These are phyloP conservation scores for Malassezia vespertilionis DNA, from an alignment of 1,284 basidiomycete species.

Conservation along the genomic window DNA sequence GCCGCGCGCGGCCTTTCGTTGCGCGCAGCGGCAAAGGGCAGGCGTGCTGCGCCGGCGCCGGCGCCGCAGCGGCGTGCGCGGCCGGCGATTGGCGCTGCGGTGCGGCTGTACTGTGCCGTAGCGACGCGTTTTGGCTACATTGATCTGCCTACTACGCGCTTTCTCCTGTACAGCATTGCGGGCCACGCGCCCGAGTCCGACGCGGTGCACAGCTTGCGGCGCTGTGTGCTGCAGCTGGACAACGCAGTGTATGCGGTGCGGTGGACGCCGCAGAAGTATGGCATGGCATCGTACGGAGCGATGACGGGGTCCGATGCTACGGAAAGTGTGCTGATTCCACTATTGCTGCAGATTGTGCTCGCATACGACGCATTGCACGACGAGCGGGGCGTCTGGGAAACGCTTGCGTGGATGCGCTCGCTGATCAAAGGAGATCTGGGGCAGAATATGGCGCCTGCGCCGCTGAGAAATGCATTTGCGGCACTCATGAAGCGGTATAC, in stretches of 20 bases:
- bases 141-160: slow-evolving; percentile 8
- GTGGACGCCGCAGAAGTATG: neutral
- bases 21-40: too few species aligned
- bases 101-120: neutral
- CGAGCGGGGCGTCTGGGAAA: neutral
- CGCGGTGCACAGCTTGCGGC: neutral
- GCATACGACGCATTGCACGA: slow-evolving; percentile 9
- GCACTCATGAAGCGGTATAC: too few species aligned
- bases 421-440: neutral
- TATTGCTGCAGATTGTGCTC: slow-evolving; percentile 1
- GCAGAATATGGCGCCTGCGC: neutral
- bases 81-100: neutral
- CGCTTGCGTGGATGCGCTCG: slow-evolving; percentile 8
- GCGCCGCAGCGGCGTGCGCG: too few species aligned
- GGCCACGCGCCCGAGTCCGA: neutral
- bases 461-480: neutral
- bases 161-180: slow-evolving; percentile 11
- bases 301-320: neutral
- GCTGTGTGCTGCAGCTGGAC: neutral
- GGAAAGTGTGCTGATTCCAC: neutral
- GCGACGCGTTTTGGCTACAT: neutral
- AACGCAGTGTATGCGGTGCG: neutral
- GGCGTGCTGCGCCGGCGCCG: too few species aligned
- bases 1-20: slow-evolving; percentile 7
- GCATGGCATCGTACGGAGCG: neutral